Conservation (phyloP, 495 filamentous ascomycete genomes). For the Choiromyces venosus region DNA sequence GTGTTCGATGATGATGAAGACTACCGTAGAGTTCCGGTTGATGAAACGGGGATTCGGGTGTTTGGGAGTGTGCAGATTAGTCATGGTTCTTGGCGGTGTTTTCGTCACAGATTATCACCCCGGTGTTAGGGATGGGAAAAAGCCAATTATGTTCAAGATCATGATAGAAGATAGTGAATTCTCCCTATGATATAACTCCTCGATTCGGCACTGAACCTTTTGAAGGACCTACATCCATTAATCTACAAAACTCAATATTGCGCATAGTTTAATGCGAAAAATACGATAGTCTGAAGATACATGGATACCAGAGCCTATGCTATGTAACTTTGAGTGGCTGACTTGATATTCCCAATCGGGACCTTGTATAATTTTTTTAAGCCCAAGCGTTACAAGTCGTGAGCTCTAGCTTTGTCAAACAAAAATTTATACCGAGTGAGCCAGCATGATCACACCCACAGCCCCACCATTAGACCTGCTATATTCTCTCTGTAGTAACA, state of each 20-base stretch:
- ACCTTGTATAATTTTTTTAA: no score
- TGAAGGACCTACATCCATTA: no score
- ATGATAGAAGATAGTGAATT: no score
- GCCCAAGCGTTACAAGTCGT: background rate
- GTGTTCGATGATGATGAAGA: constrained; percentile 3
- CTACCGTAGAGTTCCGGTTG: constrained; percentile 16
- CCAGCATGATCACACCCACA: background rate
- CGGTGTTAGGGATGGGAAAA: background rate
- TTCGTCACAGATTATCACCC: background rate
- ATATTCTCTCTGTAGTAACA: background rate
- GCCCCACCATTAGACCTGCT: background rate
- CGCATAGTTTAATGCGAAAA: no score
- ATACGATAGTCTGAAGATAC: no score
- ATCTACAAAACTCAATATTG: no score
- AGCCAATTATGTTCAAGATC: no score
- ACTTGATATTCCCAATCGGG: background rate
- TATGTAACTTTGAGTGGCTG: no score
- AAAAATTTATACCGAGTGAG: background rate
- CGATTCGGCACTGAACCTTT: no score
- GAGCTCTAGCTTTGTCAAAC: no score
- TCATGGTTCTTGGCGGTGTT: constrained; percentile 5
- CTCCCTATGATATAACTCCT: no score
- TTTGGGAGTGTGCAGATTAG: constrained; percentile 20
- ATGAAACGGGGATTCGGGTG: constrained; percentile 22
- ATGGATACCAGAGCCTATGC: no score